Base-by-base conservation (phyloP, 2,329 filamentous ascomycete genomes). In the Coniosporium tulheliwenetii region DNA sequence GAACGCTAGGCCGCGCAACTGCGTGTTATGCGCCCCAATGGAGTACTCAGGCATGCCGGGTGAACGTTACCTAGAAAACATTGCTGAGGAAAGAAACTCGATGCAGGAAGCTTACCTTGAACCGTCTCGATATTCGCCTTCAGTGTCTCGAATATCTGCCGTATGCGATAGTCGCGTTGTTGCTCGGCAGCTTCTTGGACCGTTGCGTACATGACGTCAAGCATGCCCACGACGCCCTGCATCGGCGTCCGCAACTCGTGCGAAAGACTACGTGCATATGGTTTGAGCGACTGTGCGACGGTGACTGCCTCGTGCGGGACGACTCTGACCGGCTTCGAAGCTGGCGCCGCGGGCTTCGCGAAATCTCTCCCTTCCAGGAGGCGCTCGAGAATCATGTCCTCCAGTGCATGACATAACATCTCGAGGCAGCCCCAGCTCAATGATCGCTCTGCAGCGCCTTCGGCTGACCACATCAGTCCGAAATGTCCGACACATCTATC, bases 151-250 rank as follows among this genome's bases (percentile, higher is more conserved):
- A 83, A 77, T 36, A 81, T 64, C 43, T 64, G 59, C 29, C 69
- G 66, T 4, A 73, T 59, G 39, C 62, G 63, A 5, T 67, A 52
- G 44, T 73, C 68, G 8, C 60, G 57, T 44, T 73, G 67, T 32
- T 63, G 66, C 45, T 73, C 69, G 7, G 77, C 69, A n/a, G 75
- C 75, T 52, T 83, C 79, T 43, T 79, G 68, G 2, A 83, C 75
- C 2, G 77, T 81, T 2, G 78, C 75, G 58, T 82, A 77, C 77
- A 84, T 83, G 44, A 84, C 76, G 58, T 84, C 79, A 36, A 84
- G 61, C 79, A 83, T 83, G 5, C 79, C 79, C 10, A 84, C 77
- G 5, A 84, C 77, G 34, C 79, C 79, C 56, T 84, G 79, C 78
- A 84, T 82, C 1, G 79, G 79, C 3, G 79, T 84, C 45, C 79